Conservation (phyloP, 176 grass and related monocot genomes). For the Echinochloa phyllopogon region DNA sequence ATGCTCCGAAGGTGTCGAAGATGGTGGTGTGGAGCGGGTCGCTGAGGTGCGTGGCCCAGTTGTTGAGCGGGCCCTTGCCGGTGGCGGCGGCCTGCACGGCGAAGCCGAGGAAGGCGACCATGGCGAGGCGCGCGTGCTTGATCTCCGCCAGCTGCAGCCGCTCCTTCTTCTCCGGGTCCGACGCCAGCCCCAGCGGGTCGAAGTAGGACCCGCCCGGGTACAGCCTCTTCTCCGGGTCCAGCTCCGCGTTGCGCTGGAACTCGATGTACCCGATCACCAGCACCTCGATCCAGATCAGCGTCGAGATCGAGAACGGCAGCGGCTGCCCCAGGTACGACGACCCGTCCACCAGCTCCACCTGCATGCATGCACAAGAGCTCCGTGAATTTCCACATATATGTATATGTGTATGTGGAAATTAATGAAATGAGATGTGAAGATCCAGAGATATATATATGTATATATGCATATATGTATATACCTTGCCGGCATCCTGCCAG, state of each 20-base stretch:
- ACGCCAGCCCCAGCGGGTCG: conserved; percentile 83
- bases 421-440: too few relatives aligned
- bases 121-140: conserved; percentile 99
- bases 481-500: conserved; percentile 99
- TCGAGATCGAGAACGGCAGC: conserved; percentile 87
- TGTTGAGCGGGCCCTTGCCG: conserved; percentile 98
- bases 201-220: conserved; percentile 92
- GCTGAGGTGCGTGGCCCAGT: conserved; percentile 98
- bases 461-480: neutral
- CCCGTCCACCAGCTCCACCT: conserved; percentile 92
- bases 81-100: conserved; percentile 97
- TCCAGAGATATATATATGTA: too few relatives aligned
- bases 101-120: conserved; percentile 93
- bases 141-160: conserved; percentile 92
- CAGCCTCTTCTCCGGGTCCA: conserved; percentile 90
- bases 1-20: conserved; percentile 79
- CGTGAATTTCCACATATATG: too few relatives aligned
- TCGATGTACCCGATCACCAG: conserved; percentile 97
- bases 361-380: neutral
- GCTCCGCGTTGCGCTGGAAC: conserved; percentile 98
- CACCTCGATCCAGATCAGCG: conserved; percentile 99
- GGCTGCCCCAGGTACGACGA: conserved; percentile 96
- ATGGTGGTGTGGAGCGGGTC: conserved; percentile 99
- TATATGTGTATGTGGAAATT: too few relatives aligned
- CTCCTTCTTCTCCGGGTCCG: conserved; percentile 94